Evolutionary conservation across 805 yeast species (phyloP), one percentile per base, ranked within the genome.

Genomic region (Cyberlindnera suaveolens): DNA sequence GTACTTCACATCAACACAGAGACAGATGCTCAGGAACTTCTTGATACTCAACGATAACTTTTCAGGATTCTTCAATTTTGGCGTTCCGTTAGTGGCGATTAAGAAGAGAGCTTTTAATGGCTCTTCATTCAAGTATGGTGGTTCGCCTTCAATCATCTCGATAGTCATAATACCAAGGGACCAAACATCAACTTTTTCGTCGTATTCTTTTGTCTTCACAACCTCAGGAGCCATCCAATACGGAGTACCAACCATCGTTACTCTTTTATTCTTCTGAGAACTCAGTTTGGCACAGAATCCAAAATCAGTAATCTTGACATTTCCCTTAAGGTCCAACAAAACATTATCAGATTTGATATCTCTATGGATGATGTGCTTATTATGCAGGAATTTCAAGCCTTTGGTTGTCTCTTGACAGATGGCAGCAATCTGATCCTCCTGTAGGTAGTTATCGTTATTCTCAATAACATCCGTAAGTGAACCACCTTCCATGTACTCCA

Each of bases 181-280:
- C 99, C 99, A 93, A 41, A 95, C 86, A 64, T 93, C 99, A 30
- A 93, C 96, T 61, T 95, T 90, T 43, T 95, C 95, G 45, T 95
- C 99, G 58, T 93, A 93, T 57, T 90, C 97, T 62, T 89, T 88
- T 50, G 95, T 83, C 43, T 89, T 82, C 20, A 93, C 97, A 41
- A 93, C 98, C 64, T 93, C 99, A 1, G 99, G 99, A 0, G 99
- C 99, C 99, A 93, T 93, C 99, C 99, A 93, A 62, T 93, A 93
- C 13, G 99, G 99, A 0, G 99, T 93, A 31, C 99, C 99, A 16
- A 93, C 99, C 95, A 93, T 86, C 3, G 99, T 93, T 7, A 96
- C 95, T 58, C 99, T 80, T 62, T 91, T 90, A 41, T 85, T 78
- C 61, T 86, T 83, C 51, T 80, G 79, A 43, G 85, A 90, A 14